Evolutionary conservation across 163 green algal species (phyloP), one percentile per base, ranked within the genome.

Genomic region (Scenedesmus sp.): DNA sequence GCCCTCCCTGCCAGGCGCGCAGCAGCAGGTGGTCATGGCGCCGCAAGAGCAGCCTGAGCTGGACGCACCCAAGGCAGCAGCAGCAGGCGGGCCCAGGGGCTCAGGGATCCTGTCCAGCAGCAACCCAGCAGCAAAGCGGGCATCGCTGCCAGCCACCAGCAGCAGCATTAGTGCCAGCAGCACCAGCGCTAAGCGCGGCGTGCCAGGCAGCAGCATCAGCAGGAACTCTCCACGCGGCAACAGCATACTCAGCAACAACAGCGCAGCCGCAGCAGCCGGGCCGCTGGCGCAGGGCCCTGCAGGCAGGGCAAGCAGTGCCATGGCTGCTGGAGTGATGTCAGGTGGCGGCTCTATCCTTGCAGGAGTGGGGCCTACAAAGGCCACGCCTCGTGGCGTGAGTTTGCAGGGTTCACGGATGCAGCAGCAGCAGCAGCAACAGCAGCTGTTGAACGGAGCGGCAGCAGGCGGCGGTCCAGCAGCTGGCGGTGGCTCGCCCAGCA

Each of bases 281-380:
- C 88, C 81, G n/a, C 79, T 92, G 18, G 67, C 79, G 46, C 62
- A 88, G 23, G 88, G 88, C 5, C 88, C 87, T 13, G 87, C 73
- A 23, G 87, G 87, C n/a, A 76, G 87, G 55, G 87, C 73, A 18
- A 91, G 87, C 87, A 74, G 87, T 46, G 82, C 82, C 54, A 67
- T 52, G 54, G 82, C 82, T 84, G 76, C 76, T 57, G 76, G 76
- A 6, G 76, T 57, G 13, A 2, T 34, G 46, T 26, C 76, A 82
- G 76, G 34, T 59, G 76, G 85, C 16, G 85, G 85, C 13, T 90
- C 85, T 16, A 82, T 90, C 34, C 64, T 90, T 26, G 64, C 46
- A 34, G 85, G 46, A 1, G 85, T 62, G 56, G 8, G n/a, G 6
- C 16, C 59, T 34, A 26, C 9, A 13, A 82, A 82, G 85, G 46